Base-by-base conservation (phyloP, 305 asterid species). In the Plantago coronopus region DNA sequence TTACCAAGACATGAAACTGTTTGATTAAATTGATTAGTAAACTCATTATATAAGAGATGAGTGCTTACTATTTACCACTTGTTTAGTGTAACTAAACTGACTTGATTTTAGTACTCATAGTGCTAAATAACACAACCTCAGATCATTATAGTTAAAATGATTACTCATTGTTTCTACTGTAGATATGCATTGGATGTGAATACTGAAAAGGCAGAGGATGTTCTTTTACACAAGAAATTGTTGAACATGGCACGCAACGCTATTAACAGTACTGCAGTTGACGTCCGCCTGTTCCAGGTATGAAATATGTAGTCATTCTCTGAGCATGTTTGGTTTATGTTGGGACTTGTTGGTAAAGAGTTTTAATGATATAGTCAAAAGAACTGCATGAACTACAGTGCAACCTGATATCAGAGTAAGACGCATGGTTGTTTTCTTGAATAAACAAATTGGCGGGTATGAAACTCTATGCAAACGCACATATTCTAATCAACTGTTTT, bases 101-200 rank as follows among this genome's bases (percentile, higher is more conserved):
- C 12, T 34, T 34, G 8, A 34, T 34, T 34, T 12, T 34, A 34
- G 40, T 34, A 9, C 13, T 34, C 40, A 7, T 34, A 34, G 7
- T 34, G 40, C 40, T 0, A 34, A 34, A 4, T 9, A 6, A 31
- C 9, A 2, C 12, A 34, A 34, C 12, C 50, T 51, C 13, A 37
- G 59, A 27, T 17, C 50, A 46, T 38, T 49, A 27, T 15, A 18
- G 4, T 25, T 9, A 75, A 21, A 19, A 18, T 54, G 40, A 54
- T 45, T 62, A 21, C 43, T 48, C 31, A 63, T 19, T 34, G 19
- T 59, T 63, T 14, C 53, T 65, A n/a, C 48, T 76, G 76, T 67
- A 91, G 97, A 43, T 89, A 91, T 59, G 96, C 97, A 12, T 63
- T 85, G 79, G 97, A 89, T 74, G 95, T 89, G 57, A 91, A 91